phyloP scores from a whole-genome alignment of 2,329 filamentous ascomycete species.

The Diaporthe aspalathi region DNA sequence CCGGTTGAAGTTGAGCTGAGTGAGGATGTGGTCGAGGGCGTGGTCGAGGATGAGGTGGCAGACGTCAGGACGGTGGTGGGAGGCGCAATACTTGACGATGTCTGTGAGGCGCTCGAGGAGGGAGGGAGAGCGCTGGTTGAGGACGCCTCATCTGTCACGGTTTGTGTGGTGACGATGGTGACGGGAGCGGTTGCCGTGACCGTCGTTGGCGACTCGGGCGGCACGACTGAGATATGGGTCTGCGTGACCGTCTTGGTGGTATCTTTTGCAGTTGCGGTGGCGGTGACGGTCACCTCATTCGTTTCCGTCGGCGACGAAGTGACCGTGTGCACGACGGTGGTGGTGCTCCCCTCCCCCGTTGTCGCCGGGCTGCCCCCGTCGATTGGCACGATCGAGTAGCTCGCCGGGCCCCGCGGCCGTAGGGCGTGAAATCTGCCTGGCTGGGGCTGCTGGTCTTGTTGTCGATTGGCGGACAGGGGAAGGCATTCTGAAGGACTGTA shows the following conservation, averaged over 20 bases:
- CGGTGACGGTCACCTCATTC: slow-evolving; percentile 20
- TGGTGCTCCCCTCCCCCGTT: slow-evolving; percentile 11
- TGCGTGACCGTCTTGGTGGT: slow-evolving; percentile 27
- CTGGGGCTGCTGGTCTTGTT: background rate
- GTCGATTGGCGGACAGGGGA: slow-evolving; percentile 20
- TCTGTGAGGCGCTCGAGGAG: background rate
- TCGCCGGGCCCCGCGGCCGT: slow-evolving; percentile 22
- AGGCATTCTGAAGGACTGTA: slow-evolving; percentile 19
- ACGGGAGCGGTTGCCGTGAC: slow-evolving; percentile 17
- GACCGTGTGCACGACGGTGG: slow-evolving; percentile 18
- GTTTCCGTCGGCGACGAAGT: slow-evolving; percentile 21
- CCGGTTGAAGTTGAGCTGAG: background rate
- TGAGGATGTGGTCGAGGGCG: slow-evolving; percentile 4
- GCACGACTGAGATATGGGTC: slow-evolving; percentile 32
- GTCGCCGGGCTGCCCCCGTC: slow-evolving; percentile 33
- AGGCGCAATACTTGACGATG: background rate
- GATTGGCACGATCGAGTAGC: slow-evolving; percentile 38
- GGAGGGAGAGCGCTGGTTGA: background rate
- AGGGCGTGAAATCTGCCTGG: slow-evolving; percentile 28
- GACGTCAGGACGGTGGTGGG: background rate
- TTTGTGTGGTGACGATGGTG: slow-evolving; percentile 34
- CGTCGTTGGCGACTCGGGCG: slow-evolving; percentile 9
- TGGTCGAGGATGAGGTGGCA: background rate
- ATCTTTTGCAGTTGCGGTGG: slow-evolving; percentile 6
- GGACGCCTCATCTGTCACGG: slow-evolving; percentile 18